Conservation (phyloP, 176 grass and related monocot species). For the Rhynchospora pubera region DNA sequence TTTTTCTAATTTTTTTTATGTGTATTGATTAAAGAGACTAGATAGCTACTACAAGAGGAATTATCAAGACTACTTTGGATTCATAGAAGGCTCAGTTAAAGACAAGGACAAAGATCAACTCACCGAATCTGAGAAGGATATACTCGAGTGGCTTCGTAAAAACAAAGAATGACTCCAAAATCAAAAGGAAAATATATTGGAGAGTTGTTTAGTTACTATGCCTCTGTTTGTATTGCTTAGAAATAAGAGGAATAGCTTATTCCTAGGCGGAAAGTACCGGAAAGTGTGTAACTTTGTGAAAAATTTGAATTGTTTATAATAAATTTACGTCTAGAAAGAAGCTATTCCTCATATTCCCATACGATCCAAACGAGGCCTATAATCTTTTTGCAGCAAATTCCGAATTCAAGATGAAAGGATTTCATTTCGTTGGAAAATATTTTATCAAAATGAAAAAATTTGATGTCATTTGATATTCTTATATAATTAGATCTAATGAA, state of each 20-base stretch:
- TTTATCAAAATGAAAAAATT: neutral
- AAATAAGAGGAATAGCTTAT: too few relatives aligned
- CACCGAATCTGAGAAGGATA: slow-evolving; percentile 67
- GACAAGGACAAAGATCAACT: slow-evolving; percentile 51
- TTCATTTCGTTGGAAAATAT: neutral
- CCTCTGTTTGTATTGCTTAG: too few relatives aligned
- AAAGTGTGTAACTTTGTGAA: too few relatives aligned
- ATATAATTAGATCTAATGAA: too few relatives aligned
- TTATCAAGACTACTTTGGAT: slow-evolving; percentile 76
- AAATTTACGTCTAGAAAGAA: too few relatives aligned
- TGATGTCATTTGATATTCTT: too few relatives aligned
- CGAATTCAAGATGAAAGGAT: neutral
- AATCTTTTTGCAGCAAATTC: neutral
- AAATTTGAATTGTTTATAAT: too few relatives aligned
- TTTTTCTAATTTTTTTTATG: neutral
- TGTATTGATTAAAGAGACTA: slow-evolving; percentile 37
- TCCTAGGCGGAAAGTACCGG: too few relatives aligned
- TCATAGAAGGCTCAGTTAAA: slow-evolving; percentile 54
- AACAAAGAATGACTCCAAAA: slow-evolving; percentile 35
- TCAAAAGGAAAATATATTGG: neutral
- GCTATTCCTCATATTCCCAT: too few relatives aligned
- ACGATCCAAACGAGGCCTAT: too few relatives aligned
- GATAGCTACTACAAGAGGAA: slow-evolving; percentile 84
- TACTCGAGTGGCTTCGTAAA: slow-evolving; percentile 87
- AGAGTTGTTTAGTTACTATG: neutral